Evolutionary conservation across 768 basidiomycete species (phyloP).

Genomic region (Rhizopogon vulgaris): DNA sequence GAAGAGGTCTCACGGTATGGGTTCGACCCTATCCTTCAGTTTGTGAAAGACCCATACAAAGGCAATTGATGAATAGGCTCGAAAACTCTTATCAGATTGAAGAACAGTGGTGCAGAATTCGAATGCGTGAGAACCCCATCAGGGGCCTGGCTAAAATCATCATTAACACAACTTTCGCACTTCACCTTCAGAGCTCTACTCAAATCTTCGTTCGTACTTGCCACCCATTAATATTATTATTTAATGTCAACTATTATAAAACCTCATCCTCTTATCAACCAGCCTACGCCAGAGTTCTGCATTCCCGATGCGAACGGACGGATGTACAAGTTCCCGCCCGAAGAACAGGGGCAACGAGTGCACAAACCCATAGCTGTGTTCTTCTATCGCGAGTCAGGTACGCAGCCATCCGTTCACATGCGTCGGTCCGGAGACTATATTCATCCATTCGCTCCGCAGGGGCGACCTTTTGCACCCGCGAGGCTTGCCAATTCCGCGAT

Average conservation of each 20-base stretch:
- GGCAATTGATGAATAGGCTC: too few relatives aligned
- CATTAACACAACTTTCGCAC: not conserved
- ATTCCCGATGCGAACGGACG: conserved; percentile 61
- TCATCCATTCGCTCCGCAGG: conserved; percentile 30
- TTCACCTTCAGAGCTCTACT: not conserved
- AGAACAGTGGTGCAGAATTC: not conserved
- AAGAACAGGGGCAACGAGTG: conserved; percentile 31
- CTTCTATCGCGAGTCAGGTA: conserved; percentile 74
- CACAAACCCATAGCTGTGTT: conserved; percentile 60
- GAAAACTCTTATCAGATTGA: conserved; percentile 1
- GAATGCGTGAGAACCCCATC: not conserved
- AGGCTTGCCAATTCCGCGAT: conserved; percentile 81
- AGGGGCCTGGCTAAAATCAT: conserved; percentile 7
- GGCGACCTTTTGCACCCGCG: conserved; percentile 72
- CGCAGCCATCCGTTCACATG: conserved; percentile 10
- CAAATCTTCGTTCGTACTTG: not conserved
- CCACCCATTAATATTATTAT: not conserved
- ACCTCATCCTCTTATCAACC: conserved; percentile 49
- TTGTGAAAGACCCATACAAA: not conserved
- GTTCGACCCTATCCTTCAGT: not conserved
- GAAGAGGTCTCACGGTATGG: not conserved
- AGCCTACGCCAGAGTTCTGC: conserved; percentile 60
- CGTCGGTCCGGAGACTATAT: not conserved
- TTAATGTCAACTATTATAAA: conserved; percentile 27
- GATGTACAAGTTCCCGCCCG: conserved; percentile 54